Base-by-base conservation (phyloP, 1,284 basidiomycete genomes). In the Kwoniella shivajii region DNA sequence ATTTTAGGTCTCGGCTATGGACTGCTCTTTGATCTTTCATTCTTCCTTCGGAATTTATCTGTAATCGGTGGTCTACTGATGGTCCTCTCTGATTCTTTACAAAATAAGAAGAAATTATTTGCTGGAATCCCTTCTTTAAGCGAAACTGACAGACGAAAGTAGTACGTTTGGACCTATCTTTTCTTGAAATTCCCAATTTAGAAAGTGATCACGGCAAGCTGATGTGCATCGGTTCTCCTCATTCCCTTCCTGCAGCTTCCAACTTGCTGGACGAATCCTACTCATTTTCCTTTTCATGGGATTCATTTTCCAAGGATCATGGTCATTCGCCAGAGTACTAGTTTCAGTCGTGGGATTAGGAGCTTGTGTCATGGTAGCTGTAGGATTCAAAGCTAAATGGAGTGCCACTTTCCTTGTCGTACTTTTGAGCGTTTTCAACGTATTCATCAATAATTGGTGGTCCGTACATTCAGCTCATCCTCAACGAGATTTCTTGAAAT, bases 331-430 rank as follows among this genome's bases (percentile, higher is more conserved):
- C 22, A 89, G 94, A 60, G 84, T 93, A 9, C 80, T 95, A 58
- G 88, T 96, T 53, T 93, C 92, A 31, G 81, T 96, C 63, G 76
- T 95, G 62, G 92, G 92, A 55, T 83, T 96, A 44, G 88, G 84
- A n/a, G 94, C 95, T 1, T 98, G 95, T 75, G 79, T 86, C 71
- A 97, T 97, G 92, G 94, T 99, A 52, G 96, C 94, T 10, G 85
- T 99, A 61, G 96, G 96, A 47, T 99, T 98, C 86, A 99, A 99
- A 82, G 95, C 96, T 69, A 95, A 97, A 78, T 97, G 93, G 92
- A 92, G 90, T 14, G 95, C 95, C 3, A 85, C 87, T n/a, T 98
- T 99, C 87, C 85, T 99, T 58, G 93, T 98, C 59, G 79, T 96
- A 66, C 84, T 95, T 6, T 81, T 99, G 66, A 91, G 88, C 74